These are phyloP conservation scores for Aspergillus avenaceus DNA, from an alignment of 495 filamentous ascomycete species.

Conservation along the genomic window DNA sequence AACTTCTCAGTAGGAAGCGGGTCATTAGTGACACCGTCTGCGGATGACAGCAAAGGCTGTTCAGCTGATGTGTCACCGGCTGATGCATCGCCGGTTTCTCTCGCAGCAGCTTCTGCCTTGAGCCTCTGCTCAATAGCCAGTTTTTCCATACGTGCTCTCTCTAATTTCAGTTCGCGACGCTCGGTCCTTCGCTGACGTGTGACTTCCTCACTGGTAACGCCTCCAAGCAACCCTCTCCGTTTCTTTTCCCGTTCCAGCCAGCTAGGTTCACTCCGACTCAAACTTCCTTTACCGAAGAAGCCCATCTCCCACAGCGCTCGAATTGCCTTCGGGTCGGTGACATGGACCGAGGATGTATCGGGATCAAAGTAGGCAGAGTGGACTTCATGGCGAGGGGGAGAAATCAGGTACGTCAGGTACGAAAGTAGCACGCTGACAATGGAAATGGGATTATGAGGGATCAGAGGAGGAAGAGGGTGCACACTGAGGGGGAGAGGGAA, in stretches of 20 bases:
- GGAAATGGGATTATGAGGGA: conserved; percentile 90
- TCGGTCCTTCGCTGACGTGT: conserved; percentile 76
- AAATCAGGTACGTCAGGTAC: conserved; percentile 69
- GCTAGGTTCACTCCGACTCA: conserved; percentile 89
- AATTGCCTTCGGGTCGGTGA: conserved; percentile 70
- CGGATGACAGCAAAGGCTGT: conserved; percentile 10
- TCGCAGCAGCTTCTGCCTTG: conserved; percentile 52
- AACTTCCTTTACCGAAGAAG: conserved; percentile 89
- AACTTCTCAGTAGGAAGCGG: conserved; percentile 28
- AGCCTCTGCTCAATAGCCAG: conserved; percentile 72
- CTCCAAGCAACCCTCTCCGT: conserved; percentile 57
- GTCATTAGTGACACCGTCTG: conserved; percentile 17
- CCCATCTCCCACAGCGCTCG: conserved; percentile 88
- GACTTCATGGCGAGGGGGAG: conserved; percentile 63
- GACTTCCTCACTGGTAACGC: conserved; percentile 68
- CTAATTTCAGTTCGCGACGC: conserved; percentile 78
- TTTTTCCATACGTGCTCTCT: conserved; percentile 79
- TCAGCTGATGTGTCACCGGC: conserved; percentile 10
- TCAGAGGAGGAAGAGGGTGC: conserved; percentile 77
- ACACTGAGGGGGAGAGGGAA: conserved; percentile 74
- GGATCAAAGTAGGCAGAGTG: conserved; percentile 74
- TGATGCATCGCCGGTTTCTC: conserved; percentile 19
- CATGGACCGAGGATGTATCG: conserved; percentile 77
- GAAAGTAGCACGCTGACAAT: conserved; percentile 71
- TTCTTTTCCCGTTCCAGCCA: conserved; percentile 84